Conservation (phyloP, 495 filamentous ascomycete genomes). For the Penicillium diatomitis region DNA sequence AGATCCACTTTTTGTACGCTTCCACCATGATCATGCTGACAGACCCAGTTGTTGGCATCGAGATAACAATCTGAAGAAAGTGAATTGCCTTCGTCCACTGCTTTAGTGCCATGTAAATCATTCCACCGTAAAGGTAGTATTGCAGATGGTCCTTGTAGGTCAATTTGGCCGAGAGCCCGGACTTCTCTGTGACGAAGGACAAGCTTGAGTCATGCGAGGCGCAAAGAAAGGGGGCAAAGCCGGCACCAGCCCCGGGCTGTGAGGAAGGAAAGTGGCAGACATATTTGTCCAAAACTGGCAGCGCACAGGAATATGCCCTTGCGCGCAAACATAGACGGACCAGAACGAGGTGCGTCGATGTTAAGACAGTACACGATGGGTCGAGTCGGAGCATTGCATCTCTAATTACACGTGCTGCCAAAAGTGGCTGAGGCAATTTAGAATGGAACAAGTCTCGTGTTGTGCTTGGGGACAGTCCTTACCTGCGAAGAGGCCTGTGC, state of each 20-base stretch:
- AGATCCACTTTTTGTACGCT: conserved; percentile 87
- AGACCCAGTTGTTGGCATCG: conserved; percentile 48
- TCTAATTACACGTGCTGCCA: conserved; percentile 51
- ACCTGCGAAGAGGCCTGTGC: conserved; percentile 36
- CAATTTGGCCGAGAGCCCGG: conserved; percentile 50
- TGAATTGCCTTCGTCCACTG: conserved; percentile 64
- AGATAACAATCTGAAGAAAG: conserved; percentile 60
- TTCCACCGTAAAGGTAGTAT: conserved; percentile 71
- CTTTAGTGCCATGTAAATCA: conserved; percentile 65
- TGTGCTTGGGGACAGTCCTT: conserved; percentile 4
- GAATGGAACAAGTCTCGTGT: neutral
- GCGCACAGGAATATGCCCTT: conserved; percentile 42
- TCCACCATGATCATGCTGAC: conserved; percentile 75
- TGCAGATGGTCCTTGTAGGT: conserved; percentile 52
- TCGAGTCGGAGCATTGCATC: conserved; percentile 65
- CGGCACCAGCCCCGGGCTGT: conserved; percentile 18
- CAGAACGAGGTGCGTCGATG: conserved; percentile 54
- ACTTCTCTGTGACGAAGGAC: conserved; percentile 46
- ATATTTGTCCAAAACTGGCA: conserved; percentile 60
- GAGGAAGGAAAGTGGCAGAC: conserved; percentile 56
- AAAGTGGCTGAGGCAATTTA: conserved; percentile 38
- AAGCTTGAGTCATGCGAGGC: conserved; percentile 23
- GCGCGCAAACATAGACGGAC: conserved; percentile 49
- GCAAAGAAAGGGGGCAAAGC: conserved; percentile 13
- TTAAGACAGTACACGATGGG: conserved; percentile 60